Percentiles rank a stretch among this genome's conserved stretches.
phyloP scores from a whole-genome alignment of 352 stramenopile species.

The Blastocystis sp. region DNA sequence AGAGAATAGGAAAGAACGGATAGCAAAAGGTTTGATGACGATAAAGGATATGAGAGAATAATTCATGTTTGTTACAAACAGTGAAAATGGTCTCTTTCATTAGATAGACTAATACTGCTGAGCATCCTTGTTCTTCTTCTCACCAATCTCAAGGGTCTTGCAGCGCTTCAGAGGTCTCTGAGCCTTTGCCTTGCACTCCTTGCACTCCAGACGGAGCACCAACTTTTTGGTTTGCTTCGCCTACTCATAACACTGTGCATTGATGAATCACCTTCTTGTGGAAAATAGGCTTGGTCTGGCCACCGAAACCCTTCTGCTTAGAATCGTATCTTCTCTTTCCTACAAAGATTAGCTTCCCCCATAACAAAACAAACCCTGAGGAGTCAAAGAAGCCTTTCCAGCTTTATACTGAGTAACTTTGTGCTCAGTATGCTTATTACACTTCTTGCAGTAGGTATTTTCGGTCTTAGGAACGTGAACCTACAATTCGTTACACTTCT shows the following conservation, averaged over 20 bases:
- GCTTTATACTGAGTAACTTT: slow-evolving; percentile 99
- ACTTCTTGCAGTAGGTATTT: slow-evolving; percentile 98
- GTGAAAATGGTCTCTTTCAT: background rate
- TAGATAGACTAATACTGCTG: slow-evolving; percentile 19
- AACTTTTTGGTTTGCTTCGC: slow-evolving; percentile 97
- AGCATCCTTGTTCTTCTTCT: slow-evolving; percentile 85
- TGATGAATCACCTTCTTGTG: slow-evolving; percentile 89
- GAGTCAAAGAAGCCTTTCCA: slow-evolving; percentile 98
- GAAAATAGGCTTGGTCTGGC: slow-evolving; percentile 99
- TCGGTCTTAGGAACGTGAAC: slow-evolving; percentile 99
- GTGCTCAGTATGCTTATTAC: slow-evolving; percentile 95
- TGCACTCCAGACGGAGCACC: slow-evolving; percentile 96
- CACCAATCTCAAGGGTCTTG: slow-evolving; percentile 99
- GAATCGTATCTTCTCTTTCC: slow-evolving; percentile 93
- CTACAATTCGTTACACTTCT: slow-evolving; percentile 70
- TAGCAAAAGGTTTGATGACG: background rate
- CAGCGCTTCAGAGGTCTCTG: slow-evolving; percentile 96
- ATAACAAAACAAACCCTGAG: slow-evolving; percentile 77
- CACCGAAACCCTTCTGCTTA: slow-evolving; percentile 99
- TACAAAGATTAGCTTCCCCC: background rate
- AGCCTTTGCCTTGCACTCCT: slow-evolving; percentile 99
- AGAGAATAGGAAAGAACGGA: background rate
- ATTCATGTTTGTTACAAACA: background rate
- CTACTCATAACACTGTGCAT: slow-evolving; percentile 70
- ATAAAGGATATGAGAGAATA: background rate